Base-by-base conservation (phyloP, 1,139 yeast genomes). In the Yamadazyma atlantica region DNA sequence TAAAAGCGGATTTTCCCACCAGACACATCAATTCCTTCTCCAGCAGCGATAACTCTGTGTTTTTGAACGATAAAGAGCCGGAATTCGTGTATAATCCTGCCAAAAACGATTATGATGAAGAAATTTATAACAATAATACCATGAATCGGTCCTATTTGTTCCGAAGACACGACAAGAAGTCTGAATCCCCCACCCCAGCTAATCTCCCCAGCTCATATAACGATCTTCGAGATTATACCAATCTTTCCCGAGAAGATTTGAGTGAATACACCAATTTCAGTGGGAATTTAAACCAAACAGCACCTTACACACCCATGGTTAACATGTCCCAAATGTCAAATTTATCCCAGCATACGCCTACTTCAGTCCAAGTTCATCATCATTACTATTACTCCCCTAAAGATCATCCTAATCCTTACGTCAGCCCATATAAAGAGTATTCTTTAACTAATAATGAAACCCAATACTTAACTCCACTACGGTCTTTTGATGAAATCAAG, bases 81-180 rank as follows among this genome's bases (percentile, higher is more conserved):
- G 60, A 58, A 33, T 57, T 51, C 32, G 46, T 54, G 3, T 57
- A 54, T 39, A 57, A 58, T 36, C 54, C 57, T 1, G 26, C 32
- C 4, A 52, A 44, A 12, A 49, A 49, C 6, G 53, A 50, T 29
- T 58, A 59, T 37, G 58, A 50, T 10, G 52, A 46, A 32, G 39
- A 33, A n/a, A 30, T 36, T 13, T 39, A 36, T 32, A 38, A 40
- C 15, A 29, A 13, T 8, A 50, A 46, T 32, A 36, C 45, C 11
- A 44, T 52, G 49, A 43, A 42, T 32, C 49, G 46, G 34, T 50
- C 55, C 6, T 51, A 51, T 32, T 37, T 48, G 36, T 48, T 47
- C 35, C 37, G 53, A 25, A 36, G 46, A 31, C 49, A 44, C 23
- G 34, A 40, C 24, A 27, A 42, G 21, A 36, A 31, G 4, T 35